phyloP scores from a whole-genome alignment of 495 filamentous ascomycete species.

The Thozetella sp. region DNA sequence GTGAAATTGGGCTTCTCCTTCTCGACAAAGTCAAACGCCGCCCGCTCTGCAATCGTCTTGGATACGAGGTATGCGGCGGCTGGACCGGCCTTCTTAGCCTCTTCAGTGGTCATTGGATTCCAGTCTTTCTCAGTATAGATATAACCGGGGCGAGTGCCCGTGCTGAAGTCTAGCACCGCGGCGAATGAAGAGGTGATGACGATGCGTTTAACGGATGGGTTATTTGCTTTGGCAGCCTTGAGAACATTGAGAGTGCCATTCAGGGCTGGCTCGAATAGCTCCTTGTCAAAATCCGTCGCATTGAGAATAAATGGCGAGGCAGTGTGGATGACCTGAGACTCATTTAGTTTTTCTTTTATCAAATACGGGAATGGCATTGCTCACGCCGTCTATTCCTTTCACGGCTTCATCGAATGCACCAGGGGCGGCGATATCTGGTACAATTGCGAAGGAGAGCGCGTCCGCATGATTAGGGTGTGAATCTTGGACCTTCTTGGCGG shows the following conservation, averaged over 20 bases:
- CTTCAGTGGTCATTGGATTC: constrained; percentile 74
- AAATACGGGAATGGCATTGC: constrained; percentile 14
- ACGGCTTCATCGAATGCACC: constrained; percentile 75
- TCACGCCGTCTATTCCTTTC: constrained; percentile 33
- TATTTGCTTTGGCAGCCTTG: constrained; percentile 68
- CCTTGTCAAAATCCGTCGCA: constrained; percentile 65
- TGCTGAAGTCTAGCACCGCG: constrained; percentile 27
- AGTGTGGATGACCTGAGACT: constrained; percentile 79
- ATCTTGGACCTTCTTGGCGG: constrained; percentile 67
- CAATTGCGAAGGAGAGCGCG: constrained; percentile 74
- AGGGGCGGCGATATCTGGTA: constrained; percentile 71
- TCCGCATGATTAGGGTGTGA: constrained; percentile 54
- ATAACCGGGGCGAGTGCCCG: constrained; percentile 38
- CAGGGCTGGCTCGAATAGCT: constrained; percentile 76
- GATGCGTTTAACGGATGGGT: constrained; percentile 73
- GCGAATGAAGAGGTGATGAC: constrained; percentile 81
- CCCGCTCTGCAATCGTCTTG: constrained; percentile 54
- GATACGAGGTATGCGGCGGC: constrained; percentile 63
- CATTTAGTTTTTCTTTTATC: constrained; percentile 60
- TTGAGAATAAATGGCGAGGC: constrained; percentile 78
- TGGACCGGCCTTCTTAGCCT: constrained; percentile 51
- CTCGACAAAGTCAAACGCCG: constrained; percentile 48
- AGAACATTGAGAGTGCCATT: constrained; percentile 78
- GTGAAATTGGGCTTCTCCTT: constrained; percentile 51
- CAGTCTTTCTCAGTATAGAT: constrained; percentile 70